Evolutionary conservation across 257 asterid genomes (phyloP).

Genomic region (Solanum pennellii): DNA sequence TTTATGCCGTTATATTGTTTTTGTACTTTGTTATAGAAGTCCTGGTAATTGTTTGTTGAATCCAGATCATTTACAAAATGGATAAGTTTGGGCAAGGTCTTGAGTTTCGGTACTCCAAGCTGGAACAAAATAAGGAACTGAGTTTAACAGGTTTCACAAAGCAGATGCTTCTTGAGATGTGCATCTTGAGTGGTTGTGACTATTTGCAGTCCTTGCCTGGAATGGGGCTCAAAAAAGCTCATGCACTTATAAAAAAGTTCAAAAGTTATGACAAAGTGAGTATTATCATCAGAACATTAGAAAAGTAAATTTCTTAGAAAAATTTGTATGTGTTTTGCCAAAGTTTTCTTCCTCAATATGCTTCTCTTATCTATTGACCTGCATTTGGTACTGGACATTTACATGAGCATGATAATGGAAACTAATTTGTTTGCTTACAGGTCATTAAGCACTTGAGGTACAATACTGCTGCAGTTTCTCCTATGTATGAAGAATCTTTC

Average conservation of each 20-base stretch:
- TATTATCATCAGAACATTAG: neutral
- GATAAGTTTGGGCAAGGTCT: conserved; percentile 98
- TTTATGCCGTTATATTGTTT: neutral
- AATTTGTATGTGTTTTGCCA: neutral
- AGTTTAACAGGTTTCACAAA: conserved; percentile 65
- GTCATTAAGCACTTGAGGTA: conserved; percentile 82
- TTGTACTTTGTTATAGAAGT: neutral
- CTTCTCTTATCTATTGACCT: neutral
- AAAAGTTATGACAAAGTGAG: conserved; percentile 62
- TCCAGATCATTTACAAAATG: conserved; percentile 93
- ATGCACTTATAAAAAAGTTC: conserved; percentile 65
- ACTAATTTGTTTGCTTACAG: conserved; percentile 24
- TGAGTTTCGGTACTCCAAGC: conserved; percentile 50
- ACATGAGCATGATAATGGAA: neutral
- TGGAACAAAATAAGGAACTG: conserved; percentile 65
- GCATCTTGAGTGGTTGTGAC: conserved; percentile 96
- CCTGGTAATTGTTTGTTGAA: neutral
- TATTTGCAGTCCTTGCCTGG: conserved; percentile 91
- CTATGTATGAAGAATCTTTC: conserved; percentile 77
- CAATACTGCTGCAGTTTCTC: conserved; percentile 46
- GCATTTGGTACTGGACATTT: neutral
- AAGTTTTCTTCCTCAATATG: neutral
- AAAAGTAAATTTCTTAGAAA: neutral
- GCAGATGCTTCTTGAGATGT: conserved; percentile 92
- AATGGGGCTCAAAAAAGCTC: conserved; percentile 92